Evolutionary conservation across 2,329 filamentous ascomycete species (phyloP).

Genomic region (Cladophialophora yegresii): DNA sequence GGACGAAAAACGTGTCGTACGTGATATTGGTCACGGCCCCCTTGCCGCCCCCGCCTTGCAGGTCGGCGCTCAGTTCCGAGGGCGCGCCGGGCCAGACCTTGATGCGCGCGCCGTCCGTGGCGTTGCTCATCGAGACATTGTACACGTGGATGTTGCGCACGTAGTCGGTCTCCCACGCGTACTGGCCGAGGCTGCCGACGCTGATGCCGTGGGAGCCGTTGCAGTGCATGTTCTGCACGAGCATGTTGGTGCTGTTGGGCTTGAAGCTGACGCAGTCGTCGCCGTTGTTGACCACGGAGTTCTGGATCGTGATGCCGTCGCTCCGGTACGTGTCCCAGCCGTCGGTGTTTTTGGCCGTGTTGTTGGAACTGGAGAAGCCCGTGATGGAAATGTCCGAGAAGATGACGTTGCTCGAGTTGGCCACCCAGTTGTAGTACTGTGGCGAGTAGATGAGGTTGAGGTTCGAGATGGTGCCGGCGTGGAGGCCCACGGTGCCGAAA

Average conservation of each 20-base stretch:
- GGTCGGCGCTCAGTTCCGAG: not conserved
- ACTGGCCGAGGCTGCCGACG: not conserved
- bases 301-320: not conserved
- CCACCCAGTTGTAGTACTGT: not conserved
- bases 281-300: not conserved
- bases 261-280: not conserved
- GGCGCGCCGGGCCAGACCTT: not conserved
- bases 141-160: not conserved
- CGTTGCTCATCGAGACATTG: not conserved
- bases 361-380: not conserved
- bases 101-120: not conserved
- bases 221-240: not conserved
- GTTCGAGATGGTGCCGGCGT: not conserved
- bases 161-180: not conserved
- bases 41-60: not conserved
- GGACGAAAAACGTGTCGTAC: not conserved
- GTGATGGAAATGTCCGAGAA: not conserved
- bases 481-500: not conserved
- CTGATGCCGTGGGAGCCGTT: not conserved
- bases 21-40: not conserved
- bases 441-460: not conserved
- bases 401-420: not conserved
- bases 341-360: not conserved
- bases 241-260: not conserved
- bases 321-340: not conserved